phyloP scores from a whole-genome alignment of 202 grass and related monocot genomes.

The Dendrocalamus latiflorus region DNA sequence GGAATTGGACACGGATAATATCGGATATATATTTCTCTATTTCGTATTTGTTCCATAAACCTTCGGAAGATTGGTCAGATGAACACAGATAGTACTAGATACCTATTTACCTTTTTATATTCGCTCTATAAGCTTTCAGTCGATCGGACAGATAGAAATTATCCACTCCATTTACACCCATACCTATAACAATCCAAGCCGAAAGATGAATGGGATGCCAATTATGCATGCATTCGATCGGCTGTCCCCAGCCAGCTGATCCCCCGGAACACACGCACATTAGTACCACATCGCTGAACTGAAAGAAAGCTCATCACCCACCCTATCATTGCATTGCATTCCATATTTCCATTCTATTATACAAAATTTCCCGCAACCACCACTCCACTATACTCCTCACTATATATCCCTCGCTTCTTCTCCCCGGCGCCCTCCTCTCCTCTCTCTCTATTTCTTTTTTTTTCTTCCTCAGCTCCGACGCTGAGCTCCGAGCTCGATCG shows the following conservation, averaged over 20 bases:
- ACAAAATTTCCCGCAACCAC: neutral
- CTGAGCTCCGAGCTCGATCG: neutral
- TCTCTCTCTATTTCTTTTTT: neutral
- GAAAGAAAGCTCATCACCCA: slow-evolving; percentile 14
- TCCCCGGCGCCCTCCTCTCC: slow-evolving; percentile 4
- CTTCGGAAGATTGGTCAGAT: too few species aligned
- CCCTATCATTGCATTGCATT: slow-evolving; percentile 15
- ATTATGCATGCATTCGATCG: slow-evolving; percentile 28
- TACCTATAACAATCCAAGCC: neutral
- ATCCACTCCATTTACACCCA: too few species aligned
- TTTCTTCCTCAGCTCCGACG: too few species aligned
- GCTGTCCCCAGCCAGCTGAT: slow-evolving; percentile 24
- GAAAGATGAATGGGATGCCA: slow-evolving; percentile 13
- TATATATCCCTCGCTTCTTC: slow-evolving; percentile 28
- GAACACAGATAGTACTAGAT: too few species aligned
- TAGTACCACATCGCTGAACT: neutral
- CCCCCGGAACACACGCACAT: neutral
- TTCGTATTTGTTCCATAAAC: too few species aligned
- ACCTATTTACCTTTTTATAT: too few species aligned
- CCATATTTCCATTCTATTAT: neutral
- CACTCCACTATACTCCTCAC: neutral
- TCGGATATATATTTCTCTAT: too few species aligned
- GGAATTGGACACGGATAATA: too few species aligned
- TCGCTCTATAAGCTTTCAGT: too few species aligned
- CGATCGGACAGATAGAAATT: accelerated